Evolutionary conservation across 2,329 filamentous ascomycete species (phyloP), one percentile per base, ranked within the genome.

Genomic region (Phoma sp.): DNA sequence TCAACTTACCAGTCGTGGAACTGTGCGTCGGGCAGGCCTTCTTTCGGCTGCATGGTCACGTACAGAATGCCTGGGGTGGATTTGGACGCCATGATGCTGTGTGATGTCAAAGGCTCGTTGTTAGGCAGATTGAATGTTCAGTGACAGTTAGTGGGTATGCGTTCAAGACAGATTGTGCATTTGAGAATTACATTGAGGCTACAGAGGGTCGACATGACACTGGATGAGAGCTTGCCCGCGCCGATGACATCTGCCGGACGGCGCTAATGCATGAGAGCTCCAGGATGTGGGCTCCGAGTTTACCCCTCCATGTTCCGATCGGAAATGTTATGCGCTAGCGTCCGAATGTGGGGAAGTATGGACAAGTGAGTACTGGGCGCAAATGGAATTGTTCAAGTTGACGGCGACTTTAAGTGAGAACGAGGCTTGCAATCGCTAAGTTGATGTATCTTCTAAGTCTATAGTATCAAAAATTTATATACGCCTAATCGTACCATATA

Each of bases 41-140:
- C 80, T 73, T 84, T 82, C 65, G 91, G 91, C 76, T 93, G 87
- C 88, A 96, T 96, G 14, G 90, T 92, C 64, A 96, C 92, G 73
- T 88, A 92, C 69, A 96, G 86, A 67, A 92, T 86, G 55, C 91
- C 91, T 9, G 67, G 64, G 84, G 84, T 48, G 75, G 79, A 59
- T 60, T 65, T 65, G 46, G 72, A 67, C 47, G 78, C 71, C 78
- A 81, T 82, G 42, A 5, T 66, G 57, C 28, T 12, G 14, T 32
- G 21, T 37, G 15, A 23, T 15, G 25, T 10, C 32, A 21, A n/a
- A 54, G 21, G 9, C 45, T 28, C 28, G 15, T 33, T 18, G 4
- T 17, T 25, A 15, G 7, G 17, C 11, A 42, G 23, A 20, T 42
- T 15, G 15, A 9, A 25, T 25, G 23, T 25, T 25, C 23, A 25